Percentiles rank a stretch among this genome's conserved stretches.
Conservation (phyloP, 2,329 filamentous ascomycete genomes). For the Plectosphaerella cucumerina region DNA sequence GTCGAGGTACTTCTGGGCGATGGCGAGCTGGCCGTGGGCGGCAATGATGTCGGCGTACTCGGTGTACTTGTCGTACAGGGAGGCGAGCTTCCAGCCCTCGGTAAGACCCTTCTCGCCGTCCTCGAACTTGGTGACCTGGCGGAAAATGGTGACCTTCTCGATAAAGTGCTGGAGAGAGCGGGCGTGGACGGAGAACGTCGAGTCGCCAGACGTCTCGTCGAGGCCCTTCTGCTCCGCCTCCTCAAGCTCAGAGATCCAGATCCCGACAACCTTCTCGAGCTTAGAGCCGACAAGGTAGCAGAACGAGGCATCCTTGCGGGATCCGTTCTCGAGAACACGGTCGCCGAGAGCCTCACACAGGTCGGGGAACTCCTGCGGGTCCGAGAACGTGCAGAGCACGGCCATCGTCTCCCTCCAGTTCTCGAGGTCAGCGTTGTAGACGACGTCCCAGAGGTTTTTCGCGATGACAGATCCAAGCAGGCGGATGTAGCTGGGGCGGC, state of each 20-base stretch:
- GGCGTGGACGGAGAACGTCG: conserved; percentile 88
- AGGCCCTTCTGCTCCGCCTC: conserved; percentile 76
- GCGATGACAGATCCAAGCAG: conserved; percentile 86
- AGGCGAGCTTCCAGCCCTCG: conserved; percentile 82
- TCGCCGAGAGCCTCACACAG: conserved; percentile 94
- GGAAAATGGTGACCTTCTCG: conserved; percentile 97
- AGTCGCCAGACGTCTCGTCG: conserved; percentile 65
- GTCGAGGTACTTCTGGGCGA: conserved; percentile 88
- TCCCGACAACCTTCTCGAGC: conserved; percentile 91
- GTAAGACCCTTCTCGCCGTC: conserved; percentile 69
- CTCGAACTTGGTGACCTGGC: conserved; percentile 86
- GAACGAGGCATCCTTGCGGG: conserved; percentile 88
- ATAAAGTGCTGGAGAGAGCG: conserved; percentile 87
- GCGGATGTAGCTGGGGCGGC: conserved; percentile 86
- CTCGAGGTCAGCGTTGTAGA: conserved; percentile 87
- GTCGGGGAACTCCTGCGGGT: conserved; percentile 86
- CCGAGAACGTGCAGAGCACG: conserved; percentile 90
- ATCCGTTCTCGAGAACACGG: conserved; percentile 72
- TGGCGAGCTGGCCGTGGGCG: conserved; percentile 77
- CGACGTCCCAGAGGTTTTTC: conserved; percentile 97
- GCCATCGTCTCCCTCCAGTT: conserved; percentile 99
- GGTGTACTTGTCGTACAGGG: conserved; percentile 89
- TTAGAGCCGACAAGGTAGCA: conserved; percentile 96
- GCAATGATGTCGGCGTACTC: conserved; percentile 97
- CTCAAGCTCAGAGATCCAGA: conserved; percentile 87